Evolutionary conservation across 2,329 filamentous ascomycete species (phyloP), one percentile per base, ranked within the genome.

Genomic region (Claviceps citrina): DNA sequence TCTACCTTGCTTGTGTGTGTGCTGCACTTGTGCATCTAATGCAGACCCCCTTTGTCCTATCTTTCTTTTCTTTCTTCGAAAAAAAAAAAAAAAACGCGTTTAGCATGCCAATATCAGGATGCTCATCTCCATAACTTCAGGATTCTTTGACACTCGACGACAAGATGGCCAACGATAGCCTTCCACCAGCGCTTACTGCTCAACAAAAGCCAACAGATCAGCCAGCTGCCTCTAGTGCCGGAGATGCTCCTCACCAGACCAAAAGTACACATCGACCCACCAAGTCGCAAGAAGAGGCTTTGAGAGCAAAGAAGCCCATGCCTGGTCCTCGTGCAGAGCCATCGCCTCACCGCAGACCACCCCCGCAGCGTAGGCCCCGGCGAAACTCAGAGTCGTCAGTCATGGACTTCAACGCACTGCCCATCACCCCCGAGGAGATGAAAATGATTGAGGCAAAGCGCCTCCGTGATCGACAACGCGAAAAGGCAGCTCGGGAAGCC

Each of bases 341-440:
- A 46, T 49, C 59, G 40, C 59, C 63, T n/a, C 57, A 61, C 32
- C 61, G 59, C 41, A 56, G 55, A 36, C 24, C 25, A 9, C 31
- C 38, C 7, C 47, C 56, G 7, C 63, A 66, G 34, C 62, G 68
- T 42, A 71, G 78, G 16, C 68, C 71, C 15, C 74, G 82, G 49
- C 75, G 84, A 49, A 86, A 87, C 57, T 89, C 84, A 3, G 84
- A 89, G 43, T 84, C 82, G 0, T 89, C 84, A 1, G 64, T 84
- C 34, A 63, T 78, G 51, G 78, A 75, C 22, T 54, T 63, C 36
- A 61, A 65, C 39, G 61, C 76, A 50, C 76, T 70, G 54, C 68
- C 71, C 5, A 60, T 78, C 42, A 73, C 72, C 32, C 71, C 79
- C 19, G 71, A 75, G 50, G 60, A 63, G 43, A 60, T 54, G 45